Evolutionary conservation across 208 protist genomes (phyloP).

Genomic region (Trypanosoma conorhini): DNA sequence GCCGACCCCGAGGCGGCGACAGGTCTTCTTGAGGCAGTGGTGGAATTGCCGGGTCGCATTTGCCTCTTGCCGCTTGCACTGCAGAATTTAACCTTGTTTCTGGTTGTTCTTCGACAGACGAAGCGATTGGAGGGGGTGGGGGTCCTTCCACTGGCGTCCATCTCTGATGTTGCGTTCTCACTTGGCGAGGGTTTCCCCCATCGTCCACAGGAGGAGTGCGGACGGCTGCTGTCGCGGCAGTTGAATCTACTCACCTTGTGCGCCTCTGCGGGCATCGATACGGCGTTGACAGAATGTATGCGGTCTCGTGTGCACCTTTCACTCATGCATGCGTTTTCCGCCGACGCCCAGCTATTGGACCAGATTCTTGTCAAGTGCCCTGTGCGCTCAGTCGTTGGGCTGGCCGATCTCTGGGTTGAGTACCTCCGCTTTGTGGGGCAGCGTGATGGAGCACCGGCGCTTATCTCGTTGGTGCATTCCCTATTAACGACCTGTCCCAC

Average conservation of each 20-base stretch:
- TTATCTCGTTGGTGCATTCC: conserved; percentile 25
- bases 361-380: conserved; percentile 53
- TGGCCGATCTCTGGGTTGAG: conserved; percentile 47
- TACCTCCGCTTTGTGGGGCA: conserved; percentile 40
- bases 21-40: conserved; percentile 23
- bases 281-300: conserved; percentile 38
- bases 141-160: conserved; percentile 55
- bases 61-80: conserved; percentile 63
- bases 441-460: conserved; percentile 35
- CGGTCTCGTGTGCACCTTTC: conserved; percentile 51
- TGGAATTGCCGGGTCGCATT: conserved; percentile 28
- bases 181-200: conserved; percentile 31
- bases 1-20: conserved; percentile 26
- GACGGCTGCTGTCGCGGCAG: conserved; percentile 38
- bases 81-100: conserved; percentile 67
- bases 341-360: conserved; percentile 41
- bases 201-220: conserved; percentile 35
- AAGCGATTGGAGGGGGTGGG: conserved; percentile 30
- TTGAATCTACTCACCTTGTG: conserved; percentile 35
- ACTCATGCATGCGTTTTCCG: conserved; percentile 51
- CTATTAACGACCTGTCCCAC: conserved; percentile 20
- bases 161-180: conserved; percentile 60
- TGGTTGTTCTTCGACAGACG: conserved; percentile 43
- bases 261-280: conserved; percentile 30
- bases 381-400: conserved; percentile 29